Conservation (phyloP, 352 stramenopile species). For the Pythium periplocum region DNA sequence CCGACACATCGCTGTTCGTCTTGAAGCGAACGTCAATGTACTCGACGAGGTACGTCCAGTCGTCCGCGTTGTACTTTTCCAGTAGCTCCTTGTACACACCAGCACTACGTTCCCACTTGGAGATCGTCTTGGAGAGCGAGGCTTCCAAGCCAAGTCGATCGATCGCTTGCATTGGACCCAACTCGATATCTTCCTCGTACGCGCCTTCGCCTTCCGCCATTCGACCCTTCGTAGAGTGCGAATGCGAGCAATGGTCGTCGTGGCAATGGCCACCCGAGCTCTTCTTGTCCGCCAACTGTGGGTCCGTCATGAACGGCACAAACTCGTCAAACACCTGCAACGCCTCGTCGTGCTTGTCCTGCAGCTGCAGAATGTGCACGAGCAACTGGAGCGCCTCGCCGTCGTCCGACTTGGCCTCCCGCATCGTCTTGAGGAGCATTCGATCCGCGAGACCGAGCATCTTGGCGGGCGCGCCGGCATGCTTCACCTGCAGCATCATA, state of each 20-base stretch:
- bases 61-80: constrained; percentile 68
- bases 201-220: constrained; percentile 62
- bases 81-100: constrained; percentile 55
- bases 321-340: constrained; percentile 75
- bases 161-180: constrained; percentile 78
- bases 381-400: constrained; percentile 68
- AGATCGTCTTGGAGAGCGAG: constrained; percentile 42
- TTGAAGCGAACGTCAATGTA: constrained; percentile 54
- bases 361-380: constrained; percentile 67
- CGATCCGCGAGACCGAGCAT: constrained; percentile 75
- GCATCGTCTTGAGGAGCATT: constrained; percentile 78
- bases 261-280: constrained; percentile 6
- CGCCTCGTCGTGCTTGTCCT: constrained; percentile 61
- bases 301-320: constrained; percentile 19
- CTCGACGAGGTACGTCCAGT: constrained; percentile 76
- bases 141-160: constrained; percentile 69
- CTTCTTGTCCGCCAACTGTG: constrained; percentile 4
- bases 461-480: constrained; percentile 48
- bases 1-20: constrained; percentile 18
- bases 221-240: constrained; percentile 31
- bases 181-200: constrained; percentile 80
- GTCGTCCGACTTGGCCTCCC: constrained; percentile 46
- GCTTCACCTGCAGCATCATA: constrained; percentile 82
- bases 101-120: constrained; percentile 44
- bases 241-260: constrained; percentile 14